Evolutionary conservation across 108 stramenopile genomes (phyloP), one percentile per base, ranked within the genome.

Genomic region (Bacterosira constricta): DNA sequence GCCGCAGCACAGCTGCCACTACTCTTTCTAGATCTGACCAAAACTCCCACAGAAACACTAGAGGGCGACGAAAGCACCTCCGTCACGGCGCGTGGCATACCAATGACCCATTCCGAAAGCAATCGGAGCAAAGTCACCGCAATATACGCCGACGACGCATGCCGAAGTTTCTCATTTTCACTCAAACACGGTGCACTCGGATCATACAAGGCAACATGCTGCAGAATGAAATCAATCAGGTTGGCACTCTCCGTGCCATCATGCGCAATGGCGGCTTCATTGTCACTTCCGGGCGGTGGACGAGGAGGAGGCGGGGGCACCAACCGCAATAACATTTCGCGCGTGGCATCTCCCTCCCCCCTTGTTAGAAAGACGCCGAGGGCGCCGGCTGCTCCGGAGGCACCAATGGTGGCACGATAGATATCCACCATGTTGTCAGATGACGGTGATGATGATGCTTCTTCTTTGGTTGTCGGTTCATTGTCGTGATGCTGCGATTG

Each of bases 251-350:
- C 34, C 21, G 17, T 34, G 30, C 69, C 77, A 20, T 63, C 38
- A 5, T n/a, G 6, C 1, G 57, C 13, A 35, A n/a, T 8, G 13
- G 38, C 38, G 18, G 34, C 57, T 3, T n/a, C 18, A 25, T 46
- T 49, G 12, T 61, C 58, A 18, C 34, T 36, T 51, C 46, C 65
- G 15, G 36, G 11, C 23, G 37, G 54, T 25, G 12, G 60, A 0
- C 53, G 51, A 26, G 74, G 79, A 18, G 74, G 75, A 26, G 74
- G 79, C 12, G 74, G 75, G 8, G 75, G 79, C 32, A 77, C 23
- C 35, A 86, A 45, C 25, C 84, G 77, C 39, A 85, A 52, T 51
- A 92, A 52, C 78, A 92, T 87, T 63, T 85, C 85, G 49, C 91
- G 77, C 6, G 77, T 83, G 20, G 87, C 66, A 54, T 79, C 86